Base-by-base conservation (phyloP, 768 basidiomycete genomes). In the Hygrophorus russula region DNA sequence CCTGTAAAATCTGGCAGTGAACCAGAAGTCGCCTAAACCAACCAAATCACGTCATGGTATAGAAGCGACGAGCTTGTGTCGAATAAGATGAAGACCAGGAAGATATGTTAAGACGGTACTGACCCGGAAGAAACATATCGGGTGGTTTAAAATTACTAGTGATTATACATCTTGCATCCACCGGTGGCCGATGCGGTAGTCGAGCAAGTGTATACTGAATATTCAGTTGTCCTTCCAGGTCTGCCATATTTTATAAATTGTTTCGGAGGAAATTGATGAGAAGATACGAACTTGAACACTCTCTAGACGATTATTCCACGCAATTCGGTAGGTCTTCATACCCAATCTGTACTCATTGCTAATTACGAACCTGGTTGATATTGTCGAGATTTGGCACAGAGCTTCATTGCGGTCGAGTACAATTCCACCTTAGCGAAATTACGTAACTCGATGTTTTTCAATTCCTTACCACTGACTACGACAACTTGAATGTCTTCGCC, bases 401-500 rank as follows among this genome's bases (percentile, higher is more conserved):
- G 18, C 24, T 34, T n/a, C 43, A 45, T 42, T 24, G 40, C 47
- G 39, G 13, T 29, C 39, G 17, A 31, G 15, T 3, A 3, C 20
- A 19, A 17, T 4, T 34, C 34, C 24, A 35, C 42, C 42, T 34
- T 44, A 36, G 27, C 36, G 13, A 3, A 8, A 5, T 18, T 10
- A 63, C 72, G 70, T 69, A 73, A 61, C 72, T 67, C 70, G n/a
- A n/a, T n/a, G 71, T 57, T 52, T n/a, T 41, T 33, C 39, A 37
- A 49, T 51, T 56, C 19, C 44, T 33, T 46, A 49, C 36, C 32
- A 30, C n/a, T 32, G 11, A 17, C 32, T 29, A 14, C 36, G 33
- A 49, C 54, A 42, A n/a, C n/a, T n/a, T n/a, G n/a, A n/a, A 81
- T 82, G 79, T 80, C 79, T 6, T 81, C 78, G 32, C 78, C 78